Percentiles rank a stretch among this genome's conserved stretches.
Evolutionary conservation across 441 rosid species (phyloP).

Genomic region (Adansonia gregorii): DNA sequence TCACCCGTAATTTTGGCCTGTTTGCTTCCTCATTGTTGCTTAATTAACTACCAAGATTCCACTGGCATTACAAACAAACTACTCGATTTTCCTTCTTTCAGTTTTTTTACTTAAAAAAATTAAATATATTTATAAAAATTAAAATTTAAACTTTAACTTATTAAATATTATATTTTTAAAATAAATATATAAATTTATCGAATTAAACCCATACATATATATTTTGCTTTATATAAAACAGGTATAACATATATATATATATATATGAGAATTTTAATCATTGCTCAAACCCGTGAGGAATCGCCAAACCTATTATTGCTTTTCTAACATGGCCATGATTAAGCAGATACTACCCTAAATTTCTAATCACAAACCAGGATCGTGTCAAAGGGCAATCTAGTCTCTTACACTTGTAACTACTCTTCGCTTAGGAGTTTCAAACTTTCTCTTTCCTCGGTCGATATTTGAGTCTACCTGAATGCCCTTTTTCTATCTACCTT

Average conservation of each 20-base stretch:
- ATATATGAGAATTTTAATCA: slow-evolving; percentile 15
- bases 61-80: background rate
- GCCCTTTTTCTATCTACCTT: background rate
- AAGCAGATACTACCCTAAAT: background rate
- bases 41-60: background rate
- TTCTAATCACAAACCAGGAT: background rate
- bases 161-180: too few species aligned
- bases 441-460: background rate
- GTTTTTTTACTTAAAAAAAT: too few species aligned
- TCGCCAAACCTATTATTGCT: slow-evolving; percentile 17
- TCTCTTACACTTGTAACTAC: too few species aligned
- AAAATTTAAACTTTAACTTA: too few species aligned
- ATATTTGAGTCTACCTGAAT: background rate
- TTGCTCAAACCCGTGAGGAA: slow-evolving; percentile 34
- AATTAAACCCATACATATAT: too few species aligned
- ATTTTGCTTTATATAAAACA: background rate
- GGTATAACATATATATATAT: background rate
- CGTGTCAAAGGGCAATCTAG: background rate
- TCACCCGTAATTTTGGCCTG: background rate
- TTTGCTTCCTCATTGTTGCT: background rate
- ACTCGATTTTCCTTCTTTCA: background rate
- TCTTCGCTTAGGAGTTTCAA: background rate
- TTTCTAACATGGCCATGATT: background rate
- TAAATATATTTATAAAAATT: too few species aligned
- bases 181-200: too few species aligned